A percentile compares a stretch with the other conserved stretches of the same genome.
Conservation (phyloP, 371 early-diverging fungal genomes). For the Actinomucor elegans region DNA sequence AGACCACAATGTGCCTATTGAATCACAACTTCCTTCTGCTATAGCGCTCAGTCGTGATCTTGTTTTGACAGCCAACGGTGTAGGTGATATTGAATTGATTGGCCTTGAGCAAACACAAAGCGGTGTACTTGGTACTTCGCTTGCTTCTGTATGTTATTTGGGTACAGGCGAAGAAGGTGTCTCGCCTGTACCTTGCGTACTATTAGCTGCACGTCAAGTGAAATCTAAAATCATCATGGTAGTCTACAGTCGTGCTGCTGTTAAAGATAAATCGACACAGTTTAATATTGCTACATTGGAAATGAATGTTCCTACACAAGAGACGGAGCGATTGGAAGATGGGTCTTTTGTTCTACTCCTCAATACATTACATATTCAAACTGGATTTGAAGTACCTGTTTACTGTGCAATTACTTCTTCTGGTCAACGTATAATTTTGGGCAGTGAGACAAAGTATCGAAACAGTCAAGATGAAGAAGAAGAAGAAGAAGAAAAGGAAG, state of each 20-base stretch:
- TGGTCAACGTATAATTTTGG: constrained; percentile 52
- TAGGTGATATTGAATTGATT: constrained; percentile 39
- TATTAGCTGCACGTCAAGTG: constrained; percentile 31
- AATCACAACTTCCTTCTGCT: constrained; percentile 37
- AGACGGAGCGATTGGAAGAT: neutral
- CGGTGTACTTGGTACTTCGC: constrained; percentile 7
- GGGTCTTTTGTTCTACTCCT: constrained; percentile 8
- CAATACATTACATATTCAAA: constrained; percentile 46
- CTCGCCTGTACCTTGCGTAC: constrained; percentile 43
- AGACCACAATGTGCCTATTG: constrained; percentile 20
- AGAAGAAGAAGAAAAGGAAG: neutral
- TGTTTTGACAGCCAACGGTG: constrained; percentile 33
- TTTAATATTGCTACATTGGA: constrained; percentile 50
- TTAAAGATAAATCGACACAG: constrained; percentile 20
- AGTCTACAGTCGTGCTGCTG: constrained; percentile 34
- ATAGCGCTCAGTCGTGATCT: constrained; percentile 25
- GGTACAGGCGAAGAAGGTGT: constrained; percentile 44
- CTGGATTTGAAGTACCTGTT: constrained; percentile 64
- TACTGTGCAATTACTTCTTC: constrained; percentile 57
- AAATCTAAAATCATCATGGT: constrained; percentile 27
- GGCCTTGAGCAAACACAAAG: constrained; percentile 15
- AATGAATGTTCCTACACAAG: constrained; percentile 21
- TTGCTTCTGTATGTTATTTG: constrained; percentile 24
- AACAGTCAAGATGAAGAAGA: neutral
- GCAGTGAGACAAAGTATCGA: constrained; percentile 35